These are phyloP conservation scores for Cercospora brassicicola DNA, from an alignment of 2,329 filamentous ascomycete genomes.

Conservation along the genomic window DNA sequence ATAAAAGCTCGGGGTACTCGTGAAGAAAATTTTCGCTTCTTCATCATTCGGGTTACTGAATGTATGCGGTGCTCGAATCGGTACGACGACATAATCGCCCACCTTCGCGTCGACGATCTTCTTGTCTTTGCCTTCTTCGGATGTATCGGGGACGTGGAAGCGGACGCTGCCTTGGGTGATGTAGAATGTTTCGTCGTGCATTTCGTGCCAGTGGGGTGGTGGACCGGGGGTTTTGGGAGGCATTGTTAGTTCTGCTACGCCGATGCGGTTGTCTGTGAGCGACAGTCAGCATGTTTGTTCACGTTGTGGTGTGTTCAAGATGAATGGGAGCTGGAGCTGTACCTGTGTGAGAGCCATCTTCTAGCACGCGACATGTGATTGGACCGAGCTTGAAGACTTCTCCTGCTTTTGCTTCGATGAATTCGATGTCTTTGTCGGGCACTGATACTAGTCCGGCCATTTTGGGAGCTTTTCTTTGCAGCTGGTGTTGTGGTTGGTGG, in stretches of 20 bases:
- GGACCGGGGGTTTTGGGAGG: slow-evolving; percentile 51
- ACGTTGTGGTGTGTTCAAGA: background rate
- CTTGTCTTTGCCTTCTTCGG: slow-evolving; percentile 15
- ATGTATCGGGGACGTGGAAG: slow-evolving; percentile 49
- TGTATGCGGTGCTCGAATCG: slow-evolving; percentile 56
- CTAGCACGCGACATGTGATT: slow-evolving; percentile 53
- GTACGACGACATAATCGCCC: slow-evolving; percentile 58
- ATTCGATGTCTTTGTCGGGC: slow-evolving; percentile 49
- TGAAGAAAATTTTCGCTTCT: slow-evolving; percentile 59
- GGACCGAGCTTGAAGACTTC: slow-evolving; percentile 54
- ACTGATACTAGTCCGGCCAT: slow-evolving; percentile 38
- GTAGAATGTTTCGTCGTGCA: slow-evolving; percentile 61
- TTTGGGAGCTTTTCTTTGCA: background rate
- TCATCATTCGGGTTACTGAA: slow-evolving; percentile 58
- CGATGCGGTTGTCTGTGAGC: slow-evolving; percentile 49
- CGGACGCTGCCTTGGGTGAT: slow-evolving; percentile 54
- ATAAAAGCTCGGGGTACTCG: slow-evolving; percentile 58
- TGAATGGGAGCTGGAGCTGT: background rate
- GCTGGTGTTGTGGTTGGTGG: background rate
- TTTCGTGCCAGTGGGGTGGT: slow-evolving; percentile 56
- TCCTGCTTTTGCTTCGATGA: slow-evolving; percentile 50
- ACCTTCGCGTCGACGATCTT: slow-evolving; percentile 49
- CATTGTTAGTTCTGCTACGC: slow-evolving; percentile 52
- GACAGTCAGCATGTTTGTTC: background rate
- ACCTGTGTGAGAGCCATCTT: slow-evolving; percentile 55